These are phyloP conservation scores for Aspergillus aculeatinus DNA, from an alignment of 2,329 filamentous ascomycete species.

Conservation along the genomic window DNA sequence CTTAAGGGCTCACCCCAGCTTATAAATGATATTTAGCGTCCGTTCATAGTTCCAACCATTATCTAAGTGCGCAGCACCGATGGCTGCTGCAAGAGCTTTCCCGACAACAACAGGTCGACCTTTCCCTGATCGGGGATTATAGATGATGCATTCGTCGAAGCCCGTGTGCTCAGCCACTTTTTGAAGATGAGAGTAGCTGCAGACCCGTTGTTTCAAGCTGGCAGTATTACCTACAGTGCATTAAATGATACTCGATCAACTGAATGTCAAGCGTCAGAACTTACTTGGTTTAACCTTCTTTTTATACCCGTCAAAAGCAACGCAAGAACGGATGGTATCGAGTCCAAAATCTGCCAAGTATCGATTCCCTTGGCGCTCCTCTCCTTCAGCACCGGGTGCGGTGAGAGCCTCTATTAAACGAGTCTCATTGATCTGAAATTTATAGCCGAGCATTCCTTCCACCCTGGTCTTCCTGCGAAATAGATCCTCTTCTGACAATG, in stretches of 20 bases:
- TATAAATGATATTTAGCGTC: too few species aligned
- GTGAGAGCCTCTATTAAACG: not conserved
- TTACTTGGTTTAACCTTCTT: not conserved
- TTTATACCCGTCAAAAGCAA: not conserved
- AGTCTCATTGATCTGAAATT: not conserved
- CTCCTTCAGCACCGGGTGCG: not conserved
- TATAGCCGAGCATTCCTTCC: not conserved
- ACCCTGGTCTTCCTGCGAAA: too few species aligned
- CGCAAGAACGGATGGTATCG: not conserved
- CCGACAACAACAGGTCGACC: not conserved
- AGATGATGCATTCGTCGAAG: not conserved
- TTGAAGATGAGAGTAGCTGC: not conserved
- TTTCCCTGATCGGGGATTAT: not conserved
- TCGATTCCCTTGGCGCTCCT: not conserved
- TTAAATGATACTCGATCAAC: not conserved
- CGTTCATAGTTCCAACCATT: not conserved
- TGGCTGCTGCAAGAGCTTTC: not conserved
- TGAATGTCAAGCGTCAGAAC: not conserved
- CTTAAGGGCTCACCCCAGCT: too few species aligned
- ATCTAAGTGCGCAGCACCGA: not conserved
- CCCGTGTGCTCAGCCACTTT: not conserved
- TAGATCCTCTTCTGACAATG: too few species aligned
- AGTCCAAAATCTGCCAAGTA: not conserved
- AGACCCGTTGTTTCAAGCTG: not conserved
- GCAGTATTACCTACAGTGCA: not conserved